Conservation (phyloP, 78 protist species). For the Goniomonas avonlea region DNA sequence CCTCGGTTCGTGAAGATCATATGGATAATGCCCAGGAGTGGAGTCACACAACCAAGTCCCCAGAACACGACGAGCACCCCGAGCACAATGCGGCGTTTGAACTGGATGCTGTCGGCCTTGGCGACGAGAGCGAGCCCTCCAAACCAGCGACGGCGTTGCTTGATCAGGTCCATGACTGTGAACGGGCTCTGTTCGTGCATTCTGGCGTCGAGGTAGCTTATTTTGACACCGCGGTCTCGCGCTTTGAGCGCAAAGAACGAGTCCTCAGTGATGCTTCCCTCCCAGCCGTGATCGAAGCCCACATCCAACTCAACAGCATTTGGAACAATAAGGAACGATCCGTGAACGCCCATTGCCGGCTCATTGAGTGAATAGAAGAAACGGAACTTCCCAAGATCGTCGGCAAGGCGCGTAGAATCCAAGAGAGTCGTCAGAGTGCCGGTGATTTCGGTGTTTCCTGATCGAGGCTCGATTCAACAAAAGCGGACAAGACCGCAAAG, state of each 20-base stretch:
- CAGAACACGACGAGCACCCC: too few relatives aligned
- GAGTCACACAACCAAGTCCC: too few relatives aligned
- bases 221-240: not conserved
- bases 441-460: slow-evolving; percentile 14
- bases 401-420: slow-evolving; percentile 20
- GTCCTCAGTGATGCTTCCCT: slow-evolving; percentile 25
- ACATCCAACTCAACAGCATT: not conserved
- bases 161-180: slow-evolving; percentile 10
- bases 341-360: slow-evolving; percentile 34
- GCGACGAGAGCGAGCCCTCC: slow-evolving; percentile 24
- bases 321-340: slow-evolving; percentile 14
- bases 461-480: too few relatives aligned
- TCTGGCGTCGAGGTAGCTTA: not conserved
- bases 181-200: slow-evolving; percentile 36
- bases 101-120: not conserved
- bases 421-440: slow-evolving; percentile 19
- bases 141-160: slow-evolving; percentile 31
- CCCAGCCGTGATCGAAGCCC: slow-evolving; percentile 12
- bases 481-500: too few relatives aligned
- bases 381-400: slow-evolving; percentile 21
- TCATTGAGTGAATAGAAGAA: not conserved
- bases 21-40: too few relatives aligned
- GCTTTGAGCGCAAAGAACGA: slow-evolving; percentile 3
- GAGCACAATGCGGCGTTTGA: slow-evolving; percentile 8
- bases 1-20: too few relatives aligned